These are phyloP conservation scores for Sclerotinia trifoliorum DNA, from an alignment of 2,329 filamentous ascomycete species.

Conservation along the genomic window DNA sequence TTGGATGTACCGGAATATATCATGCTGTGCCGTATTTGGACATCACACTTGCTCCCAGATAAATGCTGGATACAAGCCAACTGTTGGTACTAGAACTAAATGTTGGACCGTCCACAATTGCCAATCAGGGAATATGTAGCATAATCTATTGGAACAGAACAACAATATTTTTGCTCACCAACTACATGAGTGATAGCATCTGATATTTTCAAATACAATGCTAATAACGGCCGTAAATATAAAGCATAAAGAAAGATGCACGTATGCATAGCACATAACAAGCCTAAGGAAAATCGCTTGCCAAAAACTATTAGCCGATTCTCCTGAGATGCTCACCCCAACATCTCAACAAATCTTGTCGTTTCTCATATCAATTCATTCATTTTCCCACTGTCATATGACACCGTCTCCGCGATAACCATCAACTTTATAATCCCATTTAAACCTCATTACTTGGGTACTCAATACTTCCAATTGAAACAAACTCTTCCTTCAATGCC, in stretches of 20 bases:
- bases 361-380: neutral
- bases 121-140: neutral
- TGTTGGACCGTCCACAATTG: neutral
- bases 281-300: neutral
- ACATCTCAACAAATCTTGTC: neutral
- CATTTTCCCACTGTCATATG: neutral
- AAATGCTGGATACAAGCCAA: neutral
- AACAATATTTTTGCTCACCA: neutral
- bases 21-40: neutral
- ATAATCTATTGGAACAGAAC: neutral
- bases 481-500: conserved; percentile 74
- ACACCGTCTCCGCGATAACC: neutral
- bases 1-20: neutral
- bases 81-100: neutral
- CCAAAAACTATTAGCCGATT: neutral
- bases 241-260: conserved; percentile 11
- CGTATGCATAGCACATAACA: neutral
- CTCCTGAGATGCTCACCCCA: neutral
- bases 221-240: neutral
- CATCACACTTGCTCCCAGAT: neutral
- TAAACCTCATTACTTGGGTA: conserved; percentile 68
- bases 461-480: conserved; percentile 57
- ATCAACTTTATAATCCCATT: neutral
- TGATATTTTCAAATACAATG: conserved; percentile 11
- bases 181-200: too few species aligned